Conservation (phyloP, 192 early-diverging fungal species). For the Diversispora epigaea region DNA sequence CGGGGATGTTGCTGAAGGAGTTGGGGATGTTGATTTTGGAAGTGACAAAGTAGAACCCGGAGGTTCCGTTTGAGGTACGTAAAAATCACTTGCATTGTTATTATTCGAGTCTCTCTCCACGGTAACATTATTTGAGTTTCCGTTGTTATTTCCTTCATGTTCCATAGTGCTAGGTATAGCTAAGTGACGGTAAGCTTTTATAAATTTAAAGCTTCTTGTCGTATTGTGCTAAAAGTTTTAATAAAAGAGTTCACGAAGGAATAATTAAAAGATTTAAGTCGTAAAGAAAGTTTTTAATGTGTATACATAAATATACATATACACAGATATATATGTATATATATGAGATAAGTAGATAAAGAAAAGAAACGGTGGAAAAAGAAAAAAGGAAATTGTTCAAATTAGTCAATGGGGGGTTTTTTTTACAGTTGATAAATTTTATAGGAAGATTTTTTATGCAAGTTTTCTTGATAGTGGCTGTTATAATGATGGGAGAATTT, state of each 20-base stretch:
- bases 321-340: no score
- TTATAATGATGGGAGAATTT: no score
- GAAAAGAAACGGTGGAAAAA: no score
- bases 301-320: no score
- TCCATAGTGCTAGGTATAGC: neutral
- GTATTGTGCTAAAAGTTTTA: neutral
- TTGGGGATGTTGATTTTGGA: neutral
- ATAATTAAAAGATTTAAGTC: no score
- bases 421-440: no score
- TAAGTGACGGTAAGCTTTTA: neutral
- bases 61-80: conserved; percentile 1
- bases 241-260: neutral
- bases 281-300: no score
- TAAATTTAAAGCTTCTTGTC: neutral
- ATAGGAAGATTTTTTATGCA: no score
- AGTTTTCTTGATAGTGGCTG: no score
- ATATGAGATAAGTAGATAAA: no score
- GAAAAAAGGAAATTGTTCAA: no score
- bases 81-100: neutral
- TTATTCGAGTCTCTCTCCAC: neutral
- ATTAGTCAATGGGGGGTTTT: no score
- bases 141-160: neutral
- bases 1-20: conserved; percentile 1
- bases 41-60: neutral
- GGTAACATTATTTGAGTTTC: neutral